Evolutionary conservation across 2,329 filamentous ascomycete species (phyloP), one percentile per base, ranked within the genome.

Genomic region (Talaromyces atroroseus): DNA sequence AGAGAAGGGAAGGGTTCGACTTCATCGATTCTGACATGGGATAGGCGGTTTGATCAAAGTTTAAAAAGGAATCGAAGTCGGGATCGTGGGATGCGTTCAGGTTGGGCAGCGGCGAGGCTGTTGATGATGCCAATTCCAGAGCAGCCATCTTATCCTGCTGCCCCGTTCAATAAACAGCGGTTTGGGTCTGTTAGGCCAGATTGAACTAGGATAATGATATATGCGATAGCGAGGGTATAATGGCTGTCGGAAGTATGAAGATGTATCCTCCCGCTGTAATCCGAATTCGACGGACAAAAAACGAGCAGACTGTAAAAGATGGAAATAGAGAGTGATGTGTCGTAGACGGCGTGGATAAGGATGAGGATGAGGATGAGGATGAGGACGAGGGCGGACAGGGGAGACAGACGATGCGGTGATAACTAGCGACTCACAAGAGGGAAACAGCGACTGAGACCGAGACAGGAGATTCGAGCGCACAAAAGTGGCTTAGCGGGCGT

Each of bases 31-130:
- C 66, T 52, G 67, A 60, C 40, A 70, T 68, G 34, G 74, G 69
- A 62, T 74, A 76, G 57, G 70, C 68, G 54, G 74, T 66, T 60
- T 74, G 72, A 52, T 77, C 75, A 59, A 76, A 71, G 61, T 78
- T 75, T 66, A 78, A 69, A 60, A 76, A 78, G 18, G 73, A 69
- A 59, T 77, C 75, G 61, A 77, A 71, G 50, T 78, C 75, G 58
- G 72, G 68, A 53, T 77, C 75, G 59, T 75, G 76, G 49, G 61
- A 64, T 34, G 65, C 62, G 54, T 68, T 71, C 54, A 71, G 60
- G 40, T 60, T 65, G 29, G 65, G 61, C 58, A 67, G 64, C 29
- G 67, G 64, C 12, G 68, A 67, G 26, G 66, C 60, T 29, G 66
- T 62, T 11, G 66, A 62, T 34, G 68, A 60, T 53, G 59, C 46